Percentiles rank a stretch among this genome's conserved stretches.
Conservation (phyloP, 2,329 filamentous ascomycete genomes). For the Cladosporium austrohemisphaericum region DNA sequence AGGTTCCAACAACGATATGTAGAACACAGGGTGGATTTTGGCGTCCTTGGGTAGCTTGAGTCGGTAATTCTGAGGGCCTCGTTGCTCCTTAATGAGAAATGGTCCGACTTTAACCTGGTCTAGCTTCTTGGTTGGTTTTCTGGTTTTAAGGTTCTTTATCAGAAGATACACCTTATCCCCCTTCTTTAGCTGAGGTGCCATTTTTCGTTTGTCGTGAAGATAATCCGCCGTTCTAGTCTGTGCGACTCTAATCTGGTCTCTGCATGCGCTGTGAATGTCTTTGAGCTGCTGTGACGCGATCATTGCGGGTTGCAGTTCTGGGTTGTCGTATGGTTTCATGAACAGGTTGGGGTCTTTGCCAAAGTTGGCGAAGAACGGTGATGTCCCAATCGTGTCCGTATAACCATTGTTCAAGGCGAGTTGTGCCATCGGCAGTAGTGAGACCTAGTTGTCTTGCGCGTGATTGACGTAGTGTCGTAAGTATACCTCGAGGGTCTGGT, state of each 20-base stretch:
- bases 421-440: not conserved
- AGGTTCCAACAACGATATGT: too few species aligned
- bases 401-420: not conserved
- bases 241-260: not conserved
- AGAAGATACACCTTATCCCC: conserved; percentile 22
- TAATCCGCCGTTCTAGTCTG: not conserved
- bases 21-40: not conserved
- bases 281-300: too few species aligned
- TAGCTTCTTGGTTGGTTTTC: not conserved
- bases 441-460: conserved; percentile 15
- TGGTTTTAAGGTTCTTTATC: conserved; percentile 12
- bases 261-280: not conserved
- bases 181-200: conserved; percentile 17
- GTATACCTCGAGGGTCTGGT: conserved; percentile 17
- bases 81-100: not conserved
- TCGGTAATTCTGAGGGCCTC: not conserved
- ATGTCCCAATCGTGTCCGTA: not conserved
- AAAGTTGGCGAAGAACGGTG: not conserved
- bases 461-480: conserved; percentile 10
- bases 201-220: too few species aligned
- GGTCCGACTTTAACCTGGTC: not conserved
- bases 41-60: not conserved
- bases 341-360: not conserved
- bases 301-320: too few species aligned
- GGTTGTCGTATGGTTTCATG: too few species aligned